A percentile compares a stretch with the other conserved stretches of the same genome.
These are phyloP conservation scores for Ceratobasidium sp. DNA, from an alignment of 1,284 basidiomycete genomes.

Conservation along the genomic window DNA sequence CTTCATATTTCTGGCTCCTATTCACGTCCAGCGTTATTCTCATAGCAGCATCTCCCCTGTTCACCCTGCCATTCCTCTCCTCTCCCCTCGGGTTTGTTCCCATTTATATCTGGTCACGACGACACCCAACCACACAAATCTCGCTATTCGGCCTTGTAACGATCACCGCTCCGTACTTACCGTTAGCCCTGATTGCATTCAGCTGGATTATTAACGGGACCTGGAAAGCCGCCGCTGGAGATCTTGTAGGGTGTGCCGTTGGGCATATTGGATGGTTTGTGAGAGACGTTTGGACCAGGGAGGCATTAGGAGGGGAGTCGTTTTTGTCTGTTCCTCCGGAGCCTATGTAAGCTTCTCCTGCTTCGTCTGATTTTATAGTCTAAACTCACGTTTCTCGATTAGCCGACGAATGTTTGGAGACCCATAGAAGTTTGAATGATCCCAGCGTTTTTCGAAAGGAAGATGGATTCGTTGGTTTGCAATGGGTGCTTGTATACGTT, in stretches of 20 bases:
- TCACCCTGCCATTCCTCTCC: constrained; percentile 92
- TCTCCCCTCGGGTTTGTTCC: constrained; percentile 92
- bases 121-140: constrained; percentile 94
- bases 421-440: constrained; percentile 16
- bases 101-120: constrained; percentile 96
- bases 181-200: constrained; percentile 89
- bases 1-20: constrained; percentile 95
- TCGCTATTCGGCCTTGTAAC: constrained; percentile 95
- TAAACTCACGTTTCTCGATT: neutral
- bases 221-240: constrained; percentile 86
- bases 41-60: constrained; percentile 83
- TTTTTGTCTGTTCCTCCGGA: constrained; percentile 84
- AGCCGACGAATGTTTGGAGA: constrained; percentile 48
- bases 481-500: neutral
- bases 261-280: constrained; percentile 95
- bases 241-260: constrained; percentile 89
- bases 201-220: constrained; percentile 94
- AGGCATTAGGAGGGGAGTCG: constrained; percentile 84
- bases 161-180: constrained; percentile 96
- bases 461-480: no score
- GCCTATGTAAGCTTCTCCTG: constrained; percentile 74
- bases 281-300: constrained; percentile 93
- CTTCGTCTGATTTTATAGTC: neutral
- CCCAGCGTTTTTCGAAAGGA: no score
- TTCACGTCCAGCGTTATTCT: constrained; percentile 85